These are phyloP conservation scores for Colletotrichum sojae DNA, from an alignment of 2,329 filamentous ascomycete genomes.

Conservation along the genomic window DNA sequence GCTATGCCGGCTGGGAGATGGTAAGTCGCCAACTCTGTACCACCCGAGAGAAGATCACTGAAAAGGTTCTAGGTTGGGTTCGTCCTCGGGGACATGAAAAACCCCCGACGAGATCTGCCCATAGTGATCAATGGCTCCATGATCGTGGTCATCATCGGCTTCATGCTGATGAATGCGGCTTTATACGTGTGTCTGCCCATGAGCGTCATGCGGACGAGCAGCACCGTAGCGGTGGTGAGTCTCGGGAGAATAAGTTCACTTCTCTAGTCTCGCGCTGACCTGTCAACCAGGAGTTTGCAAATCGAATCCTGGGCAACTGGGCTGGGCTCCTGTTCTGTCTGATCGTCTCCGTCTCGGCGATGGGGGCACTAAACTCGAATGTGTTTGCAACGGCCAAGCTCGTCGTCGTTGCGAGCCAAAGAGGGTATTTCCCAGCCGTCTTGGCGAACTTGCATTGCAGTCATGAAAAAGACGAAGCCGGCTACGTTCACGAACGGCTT, in stretches of 20 bases:
- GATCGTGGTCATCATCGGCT: slow-evolving; percentile 57
- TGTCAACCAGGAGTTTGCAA: slow-evolving; percentile 47
- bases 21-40: slow-evolving; percentile 50
- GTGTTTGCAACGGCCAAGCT: slow-evolving; percentile 60
- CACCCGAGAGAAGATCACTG: slow-evolving; percentile 1
- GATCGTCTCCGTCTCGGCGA: slow-evolving; percentile 56
- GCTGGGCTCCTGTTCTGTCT: slow-evolving; percentile 56
- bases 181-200: slow-evolving; percentile 59
- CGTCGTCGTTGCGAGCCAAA: slow-evolving; percentile 53
- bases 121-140: slow-evolving; percentile 58
- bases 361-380: slow-evolving; percentile 59
- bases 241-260: not conserved
- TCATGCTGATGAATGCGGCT: slow-evolving; percentile 58
- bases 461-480: slow-evolving; percentile 47
- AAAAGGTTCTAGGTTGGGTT: slow-evolving; percentile 43
- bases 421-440: slow-evolving; percentile 47
- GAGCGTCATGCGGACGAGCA: slow-evolving; percentile 55
- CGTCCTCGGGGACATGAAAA: slow-evolving; percentile 47
- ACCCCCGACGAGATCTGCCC: slow-evolving; percentile 50
- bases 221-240: slow-evolving; percentile 59
- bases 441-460: slow-evolving; percentile 47
- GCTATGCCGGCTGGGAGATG: slow-evolving; percentile 61
- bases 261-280: slow-evolving; percentile 42
- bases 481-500: slow-evolving; percentile 43
- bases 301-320: slow-evolving; percentile 51